Conservation (phyloP, 1,139 yeast genomes). For the Debaryomyces subglobosus region DNA sequence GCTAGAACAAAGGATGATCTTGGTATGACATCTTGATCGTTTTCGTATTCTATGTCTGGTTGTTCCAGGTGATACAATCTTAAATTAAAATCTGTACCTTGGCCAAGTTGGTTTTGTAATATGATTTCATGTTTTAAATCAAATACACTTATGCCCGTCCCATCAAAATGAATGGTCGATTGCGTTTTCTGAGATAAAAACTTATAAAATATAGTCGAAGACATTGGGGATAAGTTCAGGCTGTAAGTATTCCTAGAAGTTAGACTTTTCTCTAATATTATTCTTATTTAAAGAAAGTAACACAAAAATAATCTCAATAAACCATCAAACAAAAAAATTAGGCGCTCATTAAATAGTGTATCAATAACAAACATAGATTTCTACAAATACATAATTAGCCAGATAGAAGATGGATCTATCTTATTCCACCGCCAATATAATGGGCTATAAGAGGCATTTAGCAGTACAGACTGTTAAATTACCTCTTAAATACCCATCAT, state of each 20-base stretch:
- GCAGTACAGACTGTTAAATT: conserved; percentile 24
- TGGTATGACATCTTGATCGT: conserved; percentile 87
- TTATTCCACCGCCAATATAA: conserved; percentile 25
- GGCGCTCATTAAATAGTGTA: background rate
- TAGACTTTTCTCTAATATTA: background rate
- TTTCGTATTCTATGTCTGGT: conserved; percentile 81
- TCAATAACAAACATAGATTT: background rate
- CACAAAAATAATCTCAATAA: conserved; percentile 10
- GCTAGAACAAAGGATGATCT: conserved; percentile 85
- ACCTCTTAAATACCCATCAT: conserved; percentile 35
- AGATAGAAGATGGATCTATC: conserved; percentile 19
- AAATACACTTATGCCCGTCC: conserved; percentile 93
- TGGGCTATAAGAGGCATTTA: conserved; percentile 30
- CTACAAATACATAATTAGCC: background rate
- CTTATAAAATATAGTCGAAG: conserved; percentile 86
- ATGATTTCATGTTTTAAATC: conserved; percentile 92
- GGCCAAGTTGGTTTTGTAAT: conserved; percentile 75
- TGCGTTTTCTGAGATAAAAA: conserved; percentile 85
- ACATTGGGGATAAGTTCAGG: conserved; percentile 50
- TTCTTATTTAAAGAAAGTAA: conserved; percentile 1
- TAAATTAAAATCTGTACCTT: conserved; percentile 83
- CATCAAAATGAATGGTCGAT: conserved; percentile 85
- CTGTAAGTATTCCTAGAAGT: background rate
- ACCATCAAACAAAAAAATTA: conserved; percentile 9
- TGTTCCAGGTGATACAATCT: conserved; percentile 62